Evolutionary conservation across 176 grass and related monocot genomes (phyloP), one percentile per base, ranked within the genome.

Genomic region (Melocanna baccifera): DNA sequence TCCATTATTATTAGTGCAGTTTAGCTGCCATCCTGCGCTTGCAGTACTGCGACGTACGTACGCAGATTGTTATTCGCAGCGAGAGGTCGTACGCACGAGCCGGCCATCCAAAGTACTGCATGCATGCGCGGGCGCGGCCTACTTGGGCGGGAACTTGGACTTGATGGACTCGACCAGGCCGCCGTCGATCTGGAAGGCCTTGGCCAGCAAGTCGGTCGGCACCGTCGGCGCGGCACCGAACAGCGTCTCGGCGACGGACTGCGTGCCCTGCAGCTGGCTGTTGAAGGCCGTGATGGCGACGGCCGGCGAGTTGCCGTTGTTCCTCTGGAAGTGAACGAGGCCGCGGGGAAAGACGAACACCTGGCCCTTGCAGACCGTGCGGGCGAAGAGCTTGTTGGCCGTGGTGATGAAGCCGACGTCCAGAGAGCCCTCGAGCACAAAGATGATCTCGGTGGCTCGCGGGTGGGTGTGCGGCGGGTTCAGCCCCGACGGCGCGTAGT

Each of bases 341-440:
- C 94, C 86, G 2, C 78, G 73, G 0, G 91, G 94, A 45, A 96
- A 96, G 45, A 93, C 94, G 64, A 96, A 96, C 12, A 72, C 28
- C 14, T 91, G 89, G 1, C 94, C 94, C 61, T 55, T 91, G 59
- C 43, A 62, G 45, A 96, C 90, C 72, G 84, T 89, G 76, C 69
- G 72, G 4, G 81, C n/a, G 37, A 83, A 69, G 37, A 96, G 93
- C 77, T 61, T 58, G 67, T 83, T 87, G 34, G 22, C 72, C 0
- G 91, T 91, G 83, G 94, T 93, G 87, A 94, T 32, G 85, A 94
- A 94, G 51, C 93, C 93, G 11, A 90, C 93, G 76, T 94, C 87
- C 23, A 96, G 80, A 81, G 77, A 77, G 56, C 94, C 94, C 9
- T 91, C 53, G 1, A 93, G 32, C 1, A 96, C 91, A 20, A 91